A percentile compares a stretch with the other conserved stretches of the same genome.
These are phyloP conservation scores for Vigna radiata DNA, from an alignment of 306 rosid species.

Conservation along the genomic window DNA sequence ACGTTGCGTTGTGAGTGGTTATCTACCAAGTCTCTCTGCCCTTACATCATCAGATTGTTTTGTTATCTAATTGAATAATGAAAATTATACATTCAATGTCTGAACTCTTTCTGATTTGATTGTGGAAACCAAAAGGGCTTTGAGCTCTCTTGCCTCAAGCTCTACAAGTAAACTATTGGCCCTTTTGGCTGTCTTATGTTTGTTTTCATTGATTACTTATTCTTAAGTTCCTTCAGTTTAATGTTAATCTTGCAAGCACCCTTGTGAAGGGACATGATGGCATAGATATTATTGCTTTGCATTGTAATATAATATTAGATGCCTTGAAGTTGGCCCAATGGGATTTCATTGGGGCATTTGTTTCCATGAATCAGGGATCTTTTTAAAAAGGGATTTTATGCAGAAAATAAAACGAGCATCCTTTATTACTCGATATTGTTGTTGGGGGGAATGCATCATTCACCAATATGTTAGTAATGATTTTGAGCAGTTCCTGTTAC, in stretches of 20 bases:
- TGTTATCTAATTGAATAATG: conserved; percentile 15
- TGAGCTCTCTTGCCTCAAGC: not conserved
- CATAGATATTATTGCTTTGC: conserved; percentile 6
- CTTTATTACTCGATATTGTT: not conserved
- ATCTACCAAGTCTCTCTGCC: not conserved
- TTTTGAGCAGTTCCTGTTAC: not conserved
- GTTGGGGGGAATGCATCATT: not conserved
- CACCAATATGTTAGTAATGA: not conserved
- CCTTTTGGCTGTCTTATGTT: conserved; percentile 12
- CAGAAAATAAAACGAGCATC: not conserved
- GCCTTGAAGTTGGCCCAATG: conserved; percentile 11
- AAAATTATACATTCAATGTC: not conserved
- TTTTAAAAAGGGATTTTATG: conserved; percentile 15
- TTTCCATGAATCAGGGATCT: not conserved
- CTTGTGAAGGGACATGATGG: conserved; percentile 4
- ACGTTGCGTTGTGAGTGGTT: conserved; percentile 12
- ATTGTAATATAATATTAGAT: conserved; percentile 23
- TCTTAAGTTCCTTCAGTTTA: not conserved
- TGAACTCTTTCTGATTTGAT: conserved; percentile 22
- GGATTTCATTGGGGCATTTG: not conserved
- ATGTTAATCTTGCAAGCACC: not conserved
- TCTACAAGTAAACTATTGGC: not conserved
- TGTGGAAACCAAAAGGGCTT: conserved; percentile 3
- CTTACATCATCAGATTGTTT: conserved; percentile 2
- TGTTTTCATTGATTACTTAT: conserved; percentile 19